Conservation (phyloP, 2,329 filamentous ascomycete genomes). For the Penicillium sp. region DNA sequence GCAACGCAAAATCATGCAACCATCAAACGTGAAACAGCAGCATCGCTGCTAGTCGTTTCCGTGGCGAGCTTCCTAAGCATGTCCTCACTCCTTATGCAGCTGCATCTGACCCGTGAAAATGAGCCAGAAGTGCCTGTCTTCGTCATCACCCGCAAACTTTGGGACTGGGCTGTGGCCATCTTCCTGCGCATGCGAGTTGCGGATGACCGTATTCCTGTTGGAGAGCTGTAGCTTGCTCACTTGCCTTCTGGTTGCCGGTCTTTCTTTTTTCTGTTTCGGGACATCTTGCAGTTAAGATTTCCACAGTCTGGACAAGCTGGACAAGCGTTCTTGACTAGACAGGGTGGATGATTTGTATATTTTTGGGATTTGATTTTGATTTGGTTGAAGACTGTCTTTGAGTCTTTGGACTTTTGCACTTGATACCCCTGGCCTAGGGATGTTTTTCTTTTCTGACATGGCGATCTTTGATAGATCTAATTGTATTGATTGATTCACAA, state of each 20-base stretch:
- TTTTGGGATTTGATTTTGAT: constrained; percentile 7
- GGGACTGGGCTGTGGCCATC: constrained; percentile 37
- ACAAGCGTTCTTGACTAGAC: background rate
- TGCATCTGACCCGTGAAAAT: constrained; percentile 61
- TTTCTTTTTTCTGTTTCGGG: constrained; percentile 1
- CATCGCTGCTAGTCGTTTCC: constrained; percentile 73
- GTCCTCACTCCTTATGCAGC: constrained; percentile 64
- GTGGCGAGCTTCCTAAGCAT: constrained; percentile 74
- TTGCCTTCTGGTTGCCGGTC: background rate
- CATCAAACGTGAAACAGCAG: constrained; percentile 74
- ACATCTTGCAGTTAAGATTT: background rate
- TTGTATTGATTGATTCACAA: background rate
- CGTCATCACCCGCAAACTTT: constrained; percentile 45
- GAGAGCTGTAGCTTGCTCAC: constrained; percentile 23
- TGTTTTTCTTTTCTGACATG: constrained; percentile 1
- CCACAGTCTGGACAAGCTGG: background rate
- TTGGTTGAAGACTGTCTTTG: background rate
- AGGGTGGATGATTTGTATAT: constrained; percentile 11
- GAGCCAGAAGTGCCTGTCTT: constrained; percentile 61
- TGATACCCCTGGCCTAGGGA: constrained; percentile 7
- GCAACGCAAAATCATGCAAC: constrained; percentile 74
- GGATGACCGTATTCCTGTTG: constrained; percentile 21
- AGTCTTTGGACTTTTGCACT: background rate
- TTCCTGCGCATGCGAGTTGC: constrained; percentile 37
- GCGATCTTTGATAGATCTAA: constrained; percentile 20